Evolutionary conservation across 1,284 basidiomycete genomes (phyloP).

Genomic region (Moniliophthora roreri): DNA sequence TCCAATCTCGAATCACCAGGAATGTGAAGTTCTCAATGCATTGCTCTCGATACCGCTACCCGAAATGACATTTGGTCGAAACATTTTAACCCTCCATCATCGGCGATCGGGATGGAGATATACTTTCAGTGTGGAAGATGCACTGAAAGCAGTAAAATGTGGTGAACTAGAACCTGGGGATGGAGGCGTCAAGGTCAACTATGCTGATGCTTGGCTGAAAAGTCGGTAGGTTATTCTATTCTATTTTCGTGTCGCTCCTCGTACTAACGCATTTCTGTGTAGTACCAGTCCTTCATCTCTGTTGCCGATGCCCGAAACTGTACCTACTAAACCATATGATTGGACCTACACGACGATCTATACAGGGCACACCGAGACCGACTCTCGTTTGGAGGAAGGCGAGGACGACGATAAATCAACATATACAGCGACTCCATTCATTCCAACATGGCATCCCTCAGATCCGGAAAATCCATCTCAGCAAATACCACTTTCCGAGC

Average conservation of each 20-base stretch:
- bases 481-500: constrained; percentile 76
- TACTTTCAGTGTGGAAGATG: constrained; percentile 68
- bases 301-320: constrained; percentile 70
- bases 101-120: constrained; percentile 63
- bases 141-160: constrained; percentile 74
- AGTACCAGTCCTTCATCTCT: constrained; percentile 66
- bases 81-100: constrained; percentile 70
- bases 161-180: constrained; percentile 78
- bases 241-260: constrained; percentile 11
- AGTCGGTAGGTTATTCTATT: constrained; percentile 61
- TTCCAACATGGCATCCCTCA: constrained; percentile 47
- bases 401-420: neutral
- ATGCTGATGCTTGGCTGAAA: constrained; percentile 92
- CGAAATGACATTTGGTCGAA: constrained; percentile 97
- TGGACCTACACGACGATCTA: constrained; percentile 98
- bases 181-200: constrained; percentile 90
- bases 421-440: constrained; percentile 15
- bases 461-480: constrained; percentile 55
- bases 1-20: constrained; percentile 75
- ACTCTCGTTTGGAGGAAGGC: neutral
- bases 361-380: constrained; percentile 53
- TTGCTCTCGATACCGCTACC: constrained; percentile 79
- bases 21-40: constrained; percentile 69
- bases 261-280: constrained; percentile 15
- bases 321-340: constrained; percentile 87